phyloP scores from a whole-genome alignment of 2,329 filamentous ascomycete species.

The Fusarium pseudoanthophilum region DNA sequence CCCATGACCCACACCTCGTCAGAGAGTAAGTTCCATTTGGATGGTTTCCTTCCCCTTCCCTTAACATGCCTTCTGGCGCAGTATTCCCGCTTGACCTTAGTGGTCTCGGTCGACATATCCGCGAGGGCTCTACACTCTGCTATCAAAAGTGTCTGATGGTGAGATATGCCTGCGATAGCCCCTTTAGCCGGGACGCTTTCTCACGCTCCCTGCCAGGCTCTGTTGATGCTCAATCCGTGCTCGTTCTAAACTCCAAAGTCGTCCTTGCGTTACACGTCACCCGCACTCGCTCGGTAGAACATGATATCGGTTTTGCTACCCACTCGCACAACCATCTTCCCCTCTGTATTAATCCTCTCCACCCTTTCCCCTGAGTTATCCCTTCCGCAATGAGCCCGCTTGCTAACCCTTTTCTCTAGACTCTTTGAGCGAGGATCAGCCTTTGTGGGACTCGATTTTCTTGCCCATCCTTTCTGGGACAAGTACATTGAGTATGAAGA shows the following conservation, averaged over 20 bases:
- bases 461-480: constrained; percentile 97
- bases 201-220: constrained; percentile 73
- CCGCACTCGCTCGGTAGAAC: constrained; percentile 50
- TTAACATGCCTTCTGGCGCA: constrained; percentile 65
- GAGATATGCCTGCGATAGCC: constrained; percentile 75
- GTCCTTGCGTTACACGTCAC: constrained; percentile 51
- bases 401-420: constrained; percentile 62
- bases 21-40: constrained; percentile 93
- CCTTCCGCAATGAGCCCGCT: constrained; percentile 37
- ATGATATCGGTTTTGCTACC: constrained; percentile 61
- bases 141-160: constrained; percentile 65
- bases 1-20: constrained; percentile 92
- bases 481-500: constrained; percentile 99
- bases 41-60: constrained; percentile 76
- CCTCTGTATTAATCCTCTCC: constrained; percentile 69
- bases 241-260: constrained; percentile 54
- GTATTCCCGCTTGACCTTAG: constrained; percentile 54
- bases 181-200: constrained; percentile 68
- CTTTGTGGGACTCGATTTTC: constrained; percentile 89
- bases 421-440: constrained; percentile 91
- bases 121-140: constrained; percentile 51
- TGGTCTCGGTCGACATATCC: constrained; percentile 54
- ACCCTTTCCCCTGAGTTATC: constrained; percentile 49
- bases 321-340: constrained; percentile 61
- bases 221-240: constrained; percentile 57